Evolutionary conservation across 176 grass and related monocot species (phyloP), one percentile per base, ranked within the genome.

Genomic region (Poa pratensis): DNA sequence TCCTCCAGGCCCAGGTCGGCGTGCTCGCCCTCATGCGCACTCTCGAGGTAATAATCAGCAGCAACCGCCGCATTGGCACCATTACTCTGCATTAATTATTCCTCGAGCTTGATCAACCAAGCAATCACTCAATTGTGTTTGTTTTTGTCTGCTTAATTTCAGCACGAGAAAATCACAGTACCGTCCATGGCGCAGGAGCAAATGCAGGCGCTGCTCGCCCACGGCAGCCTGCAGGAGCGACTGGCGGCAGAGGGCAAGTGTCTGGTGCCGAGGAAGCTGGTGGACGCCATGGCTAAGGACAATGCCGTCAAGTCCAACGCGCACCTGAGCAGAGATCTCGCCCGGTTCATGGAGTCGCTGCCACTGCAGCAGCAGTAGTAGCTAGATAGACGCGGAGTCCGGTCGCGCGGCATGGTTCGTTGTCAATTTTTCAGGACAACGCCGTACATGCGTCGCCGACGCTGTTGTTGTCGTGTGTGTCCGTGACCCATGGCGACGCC

Each of bases 1-100:
- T 97, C 80, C 78, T 95, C 65, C 89, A 91, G 82, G 95, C 95
- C 23, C 95, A 95, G 74, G 81, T 93, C 60, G 87, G 90, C 43
- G 40, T 97, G 34, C 92, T 97, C 73, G 63, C 82, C 7, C 88
- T 97, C 60, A 80, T 93, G 86, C 70, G 22, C 80, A 13, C 78
- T 27, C 20, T 75, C 27, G 67, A 97, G 90, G 95, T 97, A 66
- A 62, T 48, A 2, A 10, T 3, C 6, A 19, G 27, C 13, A 19
- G 7, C 43, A 46, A 76, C n/a, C 12, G 2, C 67, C 27, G 5
- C 71, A 20, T 14, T 73, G 20, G 2, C 30, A 32, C 34, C 19
- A 13, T 65, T 34, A 27, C 37, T 59, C 23, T 55, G 4, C 71
- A 76, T 34, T 69, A 3, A 7, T 59, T 22, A 22, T 22, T 55